Base-by-base conservation (phyloP, 2,329 filamentous ascomycete species). In the Aspergillus sp. region DNA sequence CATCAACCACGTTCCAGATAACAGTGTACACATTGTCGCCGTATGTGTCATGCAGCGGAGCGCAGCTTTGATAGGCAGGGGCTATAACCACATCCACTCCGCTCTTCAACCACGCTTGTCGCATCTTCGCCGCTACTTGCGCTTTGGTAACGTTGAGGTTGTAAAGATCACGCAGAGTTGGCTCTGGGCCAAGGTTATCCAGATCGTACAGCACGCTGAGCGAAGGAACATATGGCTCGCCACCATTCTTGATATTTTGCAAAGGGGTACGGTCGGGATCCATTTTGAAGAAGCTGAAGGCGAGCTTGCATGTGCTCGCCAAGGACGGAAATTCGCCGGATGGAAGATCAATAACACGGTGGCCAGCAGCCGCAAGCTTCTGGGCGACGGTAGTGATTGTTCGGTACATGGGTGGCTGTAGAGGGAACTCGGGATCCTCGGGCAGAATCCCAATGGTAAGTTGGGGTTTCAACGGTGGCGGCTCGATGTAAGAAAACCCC, bases 391-490 rank as follows among this genome's bases (percentile, higher is more conserved):
- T 46, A 1, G 22, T 25, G 11, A 72, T 38, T 0, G 62, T 66
- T 2, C 67, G 68, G 8, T 65, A 61, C 59, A 72, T 69, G 23
- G 52, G 62, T 1, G 70, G 70, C 54, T 72, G 70, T 3, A 70
- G 45, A 7, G 69, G 68, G 4, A 53, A 54, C 4, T 45, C 38
- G 5, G 66, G 55, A 41, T 71, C 68, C 41, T 70, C 70, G 4
- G 62, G 66, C 1, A 71, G 59, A 11, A 71, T 23, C 0, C 70
- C 70, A 5, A 72, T 65, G 0, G 50, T 66, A 8, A 71, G 59
- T 7, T 28, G 31, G 0, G 49, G 30, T 45, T 55, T 52, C 13
- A 31, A 9, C 13, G 48, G 4, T 7, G 53, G 51, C 3, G 49
- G 52, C 8, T 65, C 53, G 9, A 54, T n/a, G 53, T 66, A 68